These are phyloP conservation scores for Cytospora leucostoma DNA, from an alignment of 2,329 filamentous ascomycete genomes.

Conservation along the genomic window DNA sequence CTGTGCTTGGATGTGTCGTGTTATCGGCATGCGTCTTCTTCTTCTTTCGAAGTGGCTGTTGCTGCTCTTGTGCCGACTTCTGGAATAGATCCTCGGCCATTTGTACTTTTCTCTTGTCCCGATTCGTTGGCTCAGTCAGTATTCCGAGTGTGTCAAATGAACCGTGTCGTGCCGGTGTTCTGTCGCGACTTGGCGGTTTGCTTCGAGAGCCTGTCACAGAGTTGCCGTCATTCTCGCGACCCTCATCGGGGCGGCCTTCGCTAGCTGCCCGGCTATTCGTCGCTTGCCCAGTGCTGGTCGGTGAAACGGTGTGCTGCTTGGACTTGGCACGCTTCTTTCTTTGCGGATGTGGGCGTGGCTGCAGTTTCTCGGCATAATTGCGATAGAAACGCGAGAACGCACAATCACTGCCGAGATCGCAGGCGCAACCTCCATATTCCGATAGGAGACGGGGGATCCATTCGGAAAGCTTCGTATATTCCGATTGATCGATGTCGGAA, in stretches of 20 bases:
- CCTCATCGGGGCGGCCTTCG: constrained; percentile 60
- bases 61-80: constrained; percentile 61
- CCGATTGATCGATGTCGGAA: constrained; percentile 57
- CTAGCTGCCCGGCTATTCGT: constrained; percentile 66
- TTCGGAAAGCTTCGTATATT: constrained; percentile 60
- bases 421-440: constrained; percentile 79
- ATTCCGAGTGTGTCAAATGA: constrained; percentile 62
- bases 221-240: constrained; percentile 52
- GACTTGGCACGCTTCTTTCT: constrained; percentile 58
- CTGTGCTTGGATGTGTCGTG: constrained; percentile 35
- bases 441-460: constrained; percentile 72
- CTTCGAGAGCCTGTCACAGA: constrained; percentile 57
- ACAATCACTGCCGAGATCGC: constrained; percentile 63
- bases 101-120: constrained; percentile 67
- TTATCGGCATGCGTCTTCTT: constrained; percentile 65
- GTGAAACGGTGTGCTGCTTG: constrained; percentile 58
- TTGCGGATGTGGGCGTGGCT: constrained; percentile 39
- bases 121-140: constrained; percentile 64
- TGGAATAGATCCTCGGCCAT: constrained; percentile 66
- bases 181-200: constrained; percentile 67
- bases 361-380: constrained; percentile 53
- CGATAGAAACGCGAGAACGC: constrained; percentile 65
- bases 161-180: constrained; percentile 62
- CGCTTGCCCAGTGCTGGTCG: constrained; percentile 62
- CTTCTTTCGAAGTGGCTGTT: constrained; percentile 51